A percentile compares a stretch with the other conserved stretches of the same genome.
These are phyloP conservation scores for Penicillium waksmanii DNA, from an alignment of 495 filamentous ascomycete genomes.

Conservation along the genomic window DNA sequence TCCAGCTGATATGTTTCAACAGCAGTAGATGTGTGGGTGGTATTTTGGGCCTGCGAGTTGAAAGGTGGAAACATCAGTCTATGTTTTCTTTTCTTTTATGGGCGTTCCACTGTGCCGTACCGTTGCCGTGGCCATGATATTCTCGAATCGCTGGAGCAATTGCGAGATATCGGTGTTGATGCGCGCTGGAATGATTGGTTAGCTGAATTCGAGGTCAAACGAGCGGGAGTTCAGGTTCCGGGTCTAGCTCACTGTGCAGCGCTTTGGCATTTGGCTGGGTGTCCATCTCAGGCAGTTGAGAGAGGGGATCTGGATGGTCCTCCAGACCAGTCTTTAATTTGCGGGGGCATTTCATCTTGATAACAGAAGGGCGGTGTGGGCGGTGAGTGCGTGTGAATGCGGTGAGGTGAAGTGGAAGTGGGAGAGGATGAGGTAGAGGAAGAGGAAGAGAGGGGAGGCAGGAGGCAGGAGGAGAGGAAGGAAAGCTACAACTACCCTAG, in stretches of 20 bases:
- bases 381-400: slow-evolving; percentile 1
- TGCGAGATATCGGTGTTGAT: slow-evolving; percentile 57
- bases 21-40: slow-evolving; percentile 51
- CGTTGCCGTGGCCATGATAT: slow-evolving; percentile 59
- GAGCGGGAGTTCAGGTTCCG: not conserved
- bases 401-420: too few relatives aligned
- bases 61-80: not conserved
- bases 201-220: slow-evolving; percentile 8
- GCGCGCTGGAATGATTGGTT: slow-evolving; percentile 45
- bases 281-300: not conserved
- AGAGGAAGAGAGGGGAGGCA: not conserved
- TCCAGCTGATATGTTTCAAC: slow-evolving; percentile 65
- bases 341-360: slow-evolving; percentile 1
- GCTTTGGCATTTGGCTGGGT: slow-evolving; percentile 38
- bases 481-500: not conserved
- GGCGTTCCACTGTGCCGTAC: slow-evolving; percentile 35
- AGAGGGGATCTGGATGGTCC: not conserved
- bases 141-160: slow-evolving; percentile 64
- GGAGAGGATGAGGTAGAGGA: not conserved
- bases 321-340: not conserved
- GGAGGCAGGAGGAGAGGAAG: not conserved
- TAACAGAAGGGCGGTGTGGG: slow-evolving; percentile 9
- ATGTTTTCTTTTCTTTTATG: not conserved
- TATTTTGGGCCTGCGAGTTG: slow-evolving; percentile 39
- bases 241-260: slow-evolving; percentile 38